Evolutionary conservation across 2,329 filamentous ascomycete genomes (phyloP).

Genomic region (Onygena corvina): DNA sequence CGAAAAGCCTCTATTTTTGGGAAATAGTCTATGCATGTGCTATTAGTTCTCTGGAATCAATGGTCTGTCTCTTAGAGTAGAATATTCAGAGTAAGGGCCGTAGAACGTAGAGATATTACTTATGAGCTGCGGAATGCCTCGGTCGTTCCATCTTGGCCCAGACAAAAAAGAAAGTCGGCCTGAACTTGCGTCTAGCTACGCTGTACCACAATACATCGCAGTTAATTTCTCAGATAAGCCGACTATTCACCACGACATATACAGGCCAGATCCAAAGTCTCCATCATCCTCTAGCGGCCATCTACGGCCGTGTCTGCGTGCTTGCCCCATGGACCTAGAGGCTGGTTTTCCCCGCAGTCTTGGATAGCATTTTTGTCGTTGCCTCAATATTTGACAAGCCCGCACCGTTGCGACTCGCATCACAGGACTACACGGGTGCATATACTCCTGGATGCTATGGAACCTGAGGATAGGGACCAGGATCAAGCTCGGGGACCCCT

Average conservation of each 20-base stretch:
- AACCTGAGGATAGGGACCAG: slow-evolving; percentile 24
- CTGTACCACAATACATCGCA: no score
- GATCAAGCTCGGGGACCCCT: slow-evolving; percentile 17
- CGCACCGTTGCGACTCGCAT: neutral
- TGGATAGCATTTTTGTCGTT: neutral
- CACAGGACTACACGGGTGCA: neutral
- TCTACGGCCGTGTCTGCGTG: slow-evolving; percentile 1
- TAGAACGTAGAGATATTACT: neutral
- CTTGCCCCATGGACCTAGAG: slow-evolving; percentile 4
- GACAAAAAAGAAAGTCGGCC: no score
- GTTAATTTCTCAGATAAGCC: no score
- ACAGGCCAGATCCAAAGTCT: neutral
- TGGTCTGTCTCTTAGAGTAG: neutral
- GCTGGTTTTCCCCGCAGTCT: slow-evolving; percentile 8
- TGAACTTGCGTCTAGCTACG: no score
- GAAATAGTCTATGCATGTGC: neutral
- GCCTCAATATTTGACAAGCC: neutral
- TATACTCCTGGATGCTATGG: slow-evolving; percentile 20
- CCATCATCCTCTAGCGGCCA: neutral
- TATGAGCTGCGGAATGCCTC: no score
- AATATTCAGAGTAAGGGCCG: neutral
- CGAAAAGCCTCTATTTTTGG: neutral
- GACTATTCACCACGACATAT: neutral
- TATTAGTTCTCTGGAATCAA: neutral
- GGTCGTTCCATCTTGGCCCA: no score